phyloP scores from a whole-genome alignment of 2,329 filamentous ascomycete species.

The Exserohilum rostratum region DNA sequence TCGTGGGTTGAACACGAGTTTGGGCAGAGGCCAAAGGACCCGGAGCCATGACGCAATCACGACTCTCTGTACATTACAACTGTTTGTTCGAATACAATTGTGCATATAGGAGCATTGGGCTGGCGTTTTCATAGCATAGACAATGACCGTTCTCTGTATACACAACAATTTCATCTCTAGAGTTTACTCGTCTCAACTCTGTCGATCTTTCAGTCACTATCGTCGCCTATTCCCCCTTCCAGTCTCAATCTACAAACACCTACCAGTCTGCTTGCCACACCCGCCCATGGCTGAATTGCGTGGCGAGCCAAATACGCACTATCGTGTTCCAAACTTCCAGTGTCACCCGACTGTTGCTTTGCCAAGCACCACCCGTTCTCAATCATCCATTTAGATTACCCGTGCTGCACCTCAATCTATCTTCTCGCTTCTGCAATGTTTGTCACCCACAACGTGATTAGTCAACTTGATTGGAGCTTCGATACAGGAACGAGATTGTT shows the following conservation, averaged over 20 bases:
- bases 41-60: conserved; percentile 15
- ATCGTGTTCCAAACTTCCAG: background rate
- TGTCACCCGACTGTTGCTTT: conserved; percentile 11
- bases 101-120: conserved; percentile 8
- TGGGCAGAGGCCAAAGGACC: conserved; percentile 30
- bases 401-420: conserved; percentile 13
- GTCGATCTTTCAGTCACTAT: background rate
- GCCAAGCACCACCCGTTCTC: conserved; percentile 10
- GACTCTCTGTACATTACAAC: conserved; percentile 11
- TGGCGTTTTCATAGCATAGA: background rate
- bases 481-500: background rate
- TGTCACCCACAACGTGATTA: background rate
- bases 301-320: background rate
- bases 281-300: background rate
- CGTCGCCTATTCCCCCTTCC: background rate
- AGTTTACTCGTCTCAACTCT: background rate
- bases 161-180: background rate
- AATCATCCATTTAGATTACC: conserved; percentile 25
- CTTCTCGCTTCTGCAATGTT: conserved; percentile 13
- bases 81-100: background rate
- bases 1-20: conserved; percentile 39
- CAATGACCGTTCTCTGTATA: background rate
- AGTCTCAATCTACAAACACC: background rate
- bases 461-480: background rate
- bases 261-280: background rate